Base-by-base conservation (phyloP, 495 filamentous ascomycete species). In the Poronia punctata region DNA sequence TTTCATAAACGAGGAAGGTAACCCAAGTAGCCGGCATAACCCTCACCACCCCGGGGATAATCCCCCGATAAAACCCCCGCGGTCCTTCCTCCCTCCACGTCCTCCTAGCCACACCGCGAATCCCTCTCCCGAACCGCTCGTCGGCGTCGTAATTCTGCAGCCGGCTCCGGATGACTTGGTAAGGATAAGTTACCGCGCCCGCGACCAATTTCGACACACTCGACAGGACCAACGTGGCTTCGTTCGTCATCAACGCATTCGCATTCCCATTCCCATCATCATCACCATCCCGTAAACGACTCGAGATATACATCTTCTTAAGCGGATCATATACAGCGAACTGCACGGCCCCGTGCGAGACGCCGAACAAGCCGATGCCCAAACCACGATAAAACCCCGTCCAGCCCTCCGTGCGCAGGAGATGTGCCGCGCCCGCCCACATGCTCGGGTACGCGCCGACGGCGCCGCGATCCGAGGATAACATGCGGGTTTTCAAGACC, bases 401-500 rank as follows among this genome's bases (percentile, higher is more conserved):
- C 32, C 83, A 38, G 6, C 92, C 92, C 55, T 96, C 88, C 18
- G 64, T 64, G 4, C 54, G 62, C 32, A 80, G 70, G 7, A 96
- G 76, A 34, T 75, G 73, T 20, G 47, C 61, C 19, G 76, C 71
- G 34, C 92, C 92, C 37, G 79, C 66, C 35, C 65, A 65, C 60
- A 94, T 80, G 44, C 75, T 80, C n/a, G 74, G 65, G 64, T 97
- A 99, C 4, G 89, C 89, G 37, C 86, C 86, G 1, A 79, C 82
- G 17, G 76, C 70, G 27, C 67, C 62, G 32, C 74, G 73, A 50
- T 88, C 81, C 3, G 82, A 87, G 21, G 88, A 84, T 9, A 99
- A 69, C 90, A 99, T 97, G 35, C 92, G 85, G 3, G 92, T 99
- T 61, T 97, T 97, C 57, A 99, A 76, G 5, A 99, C 92, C 92